Percentiles rank a stretch among this genome's conserved stretches.
Evolutionary conservation across 106 monocot species (phyloP).

Genomic region (Dendrobium nobile): DNA sequence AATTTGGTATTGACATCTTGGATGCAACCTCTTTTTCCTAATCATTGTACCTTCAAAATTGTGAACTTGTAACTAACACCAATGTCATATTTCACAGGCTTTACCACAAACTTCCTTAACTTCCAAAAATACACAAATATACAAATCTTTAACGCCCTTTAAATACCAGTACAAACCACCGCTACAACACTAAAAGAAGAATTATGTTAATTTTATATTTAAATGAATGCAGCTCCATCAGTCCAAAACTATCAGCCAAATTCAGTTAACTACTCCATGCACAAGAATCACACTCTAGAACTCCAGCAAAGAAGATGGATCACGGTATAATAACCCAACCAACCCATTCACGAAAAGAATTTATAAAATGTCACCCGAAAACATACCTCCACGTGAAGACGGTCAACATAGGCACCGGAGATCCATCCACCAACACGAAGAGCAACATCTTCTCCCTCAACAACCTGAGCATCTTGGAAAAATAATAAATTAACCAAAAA

Average conservation of each 20-base stretch:
- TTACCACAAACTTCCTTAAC: neutral
- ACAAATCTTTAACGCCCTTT: neutral
- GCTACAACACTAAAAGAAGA: neutral
- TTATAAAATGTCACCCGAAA: neutral
- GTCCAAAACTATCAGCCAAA: neutral
- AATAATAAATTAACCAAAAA: neutral
- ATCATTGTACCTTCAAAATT: neutral
- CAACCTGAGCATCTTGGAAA: constrained; percentile 39
- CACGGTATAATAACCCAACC: neutral
- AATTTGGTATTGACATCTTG: neutral
- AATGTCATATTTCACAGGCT: neutral
- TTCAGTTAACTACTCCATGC: too few relatives aligned
- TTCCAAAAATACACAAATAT: neutral
- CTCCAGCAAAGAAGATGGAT: neutral
- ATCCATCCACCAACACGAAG: constrained; percentile 66
- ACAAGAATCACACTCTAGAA: too few relatives aligned
- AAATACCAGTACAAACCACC: neutral
- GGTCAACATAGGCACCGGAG: constrained; percentile 74
- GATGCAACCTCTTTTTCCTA: neutral
- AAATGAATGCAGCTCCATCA: neutral
- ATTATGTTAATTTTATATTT: neutral
- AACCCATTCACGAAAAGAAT: neutral
- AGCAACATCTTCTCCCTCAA: constrained; percentile 64
- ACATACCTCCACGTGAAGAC: constrained; percentile 75
- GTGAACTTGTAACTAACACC: neutral